Evolutionary conservation across 2,329 filamentous ascomycete species (phyloP), one percentile per base, ranked within the genome.

Genomic region (Xylariales sp.): DNA sequence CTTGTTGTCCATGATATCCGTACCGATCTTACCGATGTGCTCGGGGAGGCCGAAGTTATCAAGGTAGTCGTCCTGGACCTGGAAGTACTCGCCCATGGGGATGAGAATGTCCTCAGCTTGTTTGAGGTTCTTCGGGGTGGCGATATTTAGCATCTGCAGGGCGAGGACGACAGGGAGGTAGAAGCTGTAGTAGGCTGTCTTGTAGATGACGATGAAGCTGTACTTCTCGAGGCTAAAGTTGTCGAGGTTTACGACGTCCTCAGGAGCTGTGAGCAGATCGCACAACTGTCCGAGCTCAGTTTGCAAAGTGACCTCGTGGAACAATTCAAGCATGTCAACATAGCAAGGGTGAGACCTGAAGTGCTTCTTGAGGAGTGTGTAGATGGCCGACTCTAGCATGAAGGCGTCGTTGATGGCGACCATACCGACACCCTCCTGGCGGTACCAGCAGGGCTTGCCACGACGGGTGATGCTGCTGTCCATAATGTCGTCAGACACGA

Each of bases 1-100:
- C 88, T 99, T 99, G 89, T 99, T 99, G 84, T 99, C 96, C 86
- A 94, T 91, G 81, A 99, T 99, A 78, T 99, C 96, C 68, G 96
- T 99, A 73, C 96, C 96, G 73, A 98, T 97, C 89, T 99, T 99
- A 81, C 96, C 96, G 79, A 99, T 96, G 77, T 94, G 89, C 77
- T 93, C 89, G 46, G 96, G 94, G 75, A 95, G 90, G 75, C 95
- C 96, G 78, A 96, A 99, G 84, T 97, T 97, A 86, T 99, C 96
- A 61, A 99, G 92, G 84, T 96, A 99, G 85, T 99, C 96, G 81
- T 99, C 96, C 83, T 99, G 96, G 72, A 97, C 89, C 84, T 99
- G 96, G 88, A 99, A 99, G 86, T 99, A 99, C 84, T 98, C 94
- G 78, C 96, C 96, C 80, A 98, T 92, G 28, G 95, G 94, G 73